Evolutionary conservation across 2,329 filamentous ascomycete species (phyloP), one percentile per base, ranked within the genome.

Genomic region (Pseudogymnoascus sp.): DNA sequence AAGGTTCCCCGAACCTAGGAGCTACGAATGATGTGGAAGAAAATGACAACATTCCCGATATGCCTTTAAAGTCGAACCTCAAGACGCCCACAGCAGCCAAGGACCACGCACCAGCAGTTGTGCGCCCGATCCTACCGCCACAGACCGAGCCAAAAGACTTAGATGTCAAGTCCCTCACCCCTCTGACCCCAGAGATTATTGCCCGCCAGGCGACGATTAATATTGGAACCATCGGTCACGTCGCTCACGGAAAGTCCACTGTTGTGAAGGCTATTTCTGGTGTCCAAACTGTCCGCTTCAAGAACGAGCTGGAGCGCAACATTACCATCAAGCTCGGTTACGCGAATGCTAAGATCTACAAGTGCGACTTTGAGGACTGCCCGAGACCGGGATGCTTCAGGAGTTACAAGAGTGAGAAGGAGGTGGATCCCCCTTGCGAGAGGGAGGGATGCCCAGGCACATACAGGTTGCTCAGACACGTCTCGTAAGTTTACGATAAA

Each of bases 321-420:
- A 99, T 99, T 72, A 99, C 94, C 71, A 99, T 99, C 81, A 99
- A 99, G 85, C 84, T 99, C 70, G 94, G 94, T 74, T 99, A 99
- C 75, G 94, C 94, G 74, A 99, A 99, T 75, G 94, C 94, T 70
- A 97, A 99, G 78, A 92, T 99, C 75, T 99, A 97, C 86, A 90
- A 96, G 82, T 99, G 94, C 76, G 90, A 96, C 76, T 96, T 90
- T 76, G 74, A 79, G 59, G 86, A 89, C 67, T 99, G 94, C 79
- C 94, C 94, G 62, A 83, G 94, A 69, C 94, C 94, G 65, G 92
- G 89, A 67, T 97, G 92, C 82, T 99, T 92, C 79, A 84, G 89
- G 75, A 96, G 90, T 76, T 99, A 89, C 81, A 96, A 95, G 84
- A 96, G 91, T 75, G 92, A 97, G 76, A 97, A 99, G 82, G 94